Conservation (phyloP, 129 eudicot genomes). For the Chrysanthemum lavandulifolium region DNA sequence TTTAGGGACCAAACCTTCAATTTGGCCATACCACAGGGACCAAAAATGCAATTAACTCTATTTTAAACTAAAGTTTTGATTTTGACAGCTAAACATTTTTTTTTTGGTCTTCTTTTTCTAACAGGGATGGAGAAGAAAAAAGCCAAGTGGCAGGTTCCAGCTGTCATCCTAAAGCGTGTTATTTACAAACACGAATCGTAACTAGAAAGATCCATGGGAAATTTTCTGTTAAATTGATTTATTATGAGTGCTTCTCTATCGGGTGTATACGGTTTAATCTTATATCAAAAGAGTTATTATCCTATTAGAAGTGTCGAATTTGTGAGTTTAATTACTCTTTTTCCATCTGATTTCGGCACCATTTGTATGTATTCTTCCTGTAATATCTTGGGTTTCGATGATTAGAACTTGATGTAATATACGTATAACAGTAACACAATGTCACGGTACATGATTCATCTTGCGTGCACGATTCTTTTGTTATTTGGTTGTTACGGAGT, state of each 20-base stretch:
- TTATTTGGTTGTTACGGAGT: conserved; percentile 18
- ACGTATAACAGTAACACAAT: conserved; percentile 20
- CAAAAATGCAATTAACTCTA: too few relatives aligned
- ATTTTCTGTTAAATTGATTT: conserved; percentile 20
- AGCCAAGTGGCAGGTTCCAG: conserved; percentile 85
- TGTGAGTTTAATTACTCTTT: conserved; percentile 19
- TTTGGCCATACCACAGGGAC: too few relatives aligned
- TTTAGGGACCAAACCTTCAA: too few relatives aligned
- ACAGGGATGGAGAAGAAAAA: conserved; percentile 96
- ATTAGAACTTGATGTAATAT: conserved; percentile 24
- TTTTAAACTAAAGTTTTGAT: too few relatives aligned
- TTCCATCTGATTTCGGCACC: conserved; percentile 18
- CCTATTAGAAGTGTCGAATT: conserved; percentile 21
- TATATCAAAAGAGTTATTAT: conserved; percentile 8
- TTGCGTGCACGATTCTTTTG: conserved; percentile 26
- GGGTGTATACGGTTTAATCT: conserved; percentile 23
- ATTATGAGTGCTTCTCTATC: conserved; percentile 14
- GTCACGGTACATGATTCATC: conserved; percentile 16
- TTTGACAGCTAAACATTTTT: neutral
- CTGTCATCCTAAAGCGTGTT: conserved; percentile 49
- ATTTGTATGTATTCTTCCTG: conserved; percentile 43
- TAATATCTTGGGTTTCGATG: conserved; percentile 23
- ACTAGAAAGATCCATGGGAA: conserved; percentile 30
- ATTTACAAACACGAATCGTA: neutral
- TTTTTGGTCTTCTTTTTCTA: neutral